These are phyloP conservation scores for Leccinum pseudoinsigne DNA, from an alignment of 1,284 basidiomycete genomes.

Conservation along the genomic window DNA sequence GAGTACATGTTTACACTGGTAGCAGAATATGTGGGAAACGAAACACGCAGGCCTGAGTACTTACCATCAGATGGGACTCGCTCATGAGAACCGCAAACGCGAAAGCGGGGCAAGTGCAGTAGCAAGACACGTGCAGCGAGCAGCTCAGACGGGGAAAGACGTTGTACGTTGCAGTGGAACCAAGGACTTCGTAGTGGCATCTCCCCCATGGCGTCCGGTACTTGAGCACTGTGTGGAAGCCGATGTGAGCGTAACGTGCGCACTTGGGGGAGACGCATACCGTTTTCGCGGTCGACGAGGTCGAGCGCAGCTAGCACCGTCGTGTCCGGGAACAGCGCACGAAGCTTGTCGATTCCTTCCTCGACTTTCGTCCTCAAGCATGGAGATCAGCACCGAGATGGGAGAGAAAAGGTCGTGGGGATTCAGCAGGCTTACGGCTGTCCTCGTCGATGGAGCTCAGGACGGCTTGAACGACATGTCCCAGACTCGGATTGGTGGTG, in stretches of 20 bases:
- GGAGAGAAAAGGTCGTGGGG: background rate
- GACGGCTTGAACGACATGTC: conserved; percentile 30
- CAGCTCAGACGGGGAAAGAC: conserved; percentile 56
- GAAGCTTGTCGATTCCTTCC: conserved; percentile 53
- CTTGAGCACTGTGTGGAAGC: conserved; percentile 54
- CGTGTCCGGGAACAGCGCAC: conserved; percentile 57
- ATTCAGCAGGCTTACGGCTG: conserved; percentile 21
- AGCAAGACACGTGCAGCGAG: conserved; percentile 42
- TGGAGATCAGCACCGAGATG: conserved; percentile 10
- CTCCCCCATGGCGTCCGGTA: conserved; percentile 57
- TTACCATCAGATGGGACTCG: conserved; percentile 64
- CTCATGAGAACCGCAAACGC: conserved; percentile 58
- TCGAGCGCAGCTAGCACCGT: conserved; percentile 70
- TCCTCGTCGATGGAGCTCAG: conserved; percentile 32
- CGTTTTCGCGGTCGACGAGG: conserved; percentile 62
- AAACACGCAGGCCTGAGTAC: conserved; percentile 13
- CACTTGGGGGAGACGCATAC: conserved; percentile 36
- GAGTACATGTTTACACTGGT: conserved; percentile 77
- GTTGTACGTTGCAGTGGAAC: conserved; percentile 59
- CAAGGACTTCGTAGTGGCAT: conserved; percentile 62
- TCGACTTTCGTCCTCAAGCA: conserved; percentile 39
- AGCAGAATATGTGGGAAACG: background rate
- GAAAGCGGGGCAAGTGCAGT: conserved; percentile 77
- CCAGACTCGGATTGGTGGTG: conserved; percentile 11
- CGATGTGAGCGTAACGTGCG: background rate